Base-by-base conservation (phyloP, 306 rosid genomes). In the Sophora flavescens region DNA sequence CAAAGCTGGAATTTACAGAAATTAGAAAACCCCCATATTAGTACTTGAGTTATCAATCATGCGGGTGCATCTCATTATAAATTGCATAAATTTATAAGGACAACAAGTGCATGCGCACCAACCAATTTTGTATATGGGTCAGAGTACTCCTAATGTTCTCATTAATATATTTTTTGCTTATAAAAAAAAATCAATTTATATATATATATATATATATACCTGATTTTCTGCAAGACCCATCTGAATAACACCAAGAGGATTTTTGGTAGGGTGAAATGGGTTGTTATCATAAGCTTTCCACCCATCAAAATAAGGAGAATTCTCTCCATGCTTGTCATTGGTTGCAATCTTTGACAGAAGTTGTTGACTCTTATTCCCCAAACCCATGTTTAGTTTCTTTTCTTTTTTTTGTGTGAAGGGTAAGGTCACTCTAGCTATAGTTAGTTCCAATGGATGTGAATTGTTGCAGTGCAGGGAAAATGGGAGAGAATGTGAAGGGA, bases 201-300 rank as follows among this genome's bases (percentile, higher is more conserved):
- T n/a, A n/a, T n/a, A n/a, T n/a, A n/a, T n/a, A n/a, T n/a, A n/a
- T n/a, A n/a, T n/a, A n/a, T 6, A 56, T 75, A 91, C 98, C 96
- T 84, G 98, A 57, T 95, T 95, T 78, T 95, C 98, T 6, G 98
- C 92, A 17, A 95, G 95, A 66, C 98, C 98, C 97, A 92, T 90
- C 53, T 95, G 98, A 54, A 95, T 90, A 52, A 95, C 97, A 6
- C 98, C 98, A 0, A 58, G 56, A 2, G 93, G 91, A 61, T 94
- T 94, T 2, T 85, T n/a, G 0, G 56, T 75, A 1, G 85, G 87
- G 68, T 94, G 93, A 72, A 81, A 94, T n/a, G 96, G 98, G 81
- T 92, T 76, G 56, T 14, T 52, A 12, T 94, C 92, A 50, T 94
- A 94, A 0, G 97, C 96, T 57, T 90, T 92, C 97, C 92, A 94